Conservation (phyloP, 495 filamentous ascomycete genomes). For the Aspergillus conjunctus region DNA sequence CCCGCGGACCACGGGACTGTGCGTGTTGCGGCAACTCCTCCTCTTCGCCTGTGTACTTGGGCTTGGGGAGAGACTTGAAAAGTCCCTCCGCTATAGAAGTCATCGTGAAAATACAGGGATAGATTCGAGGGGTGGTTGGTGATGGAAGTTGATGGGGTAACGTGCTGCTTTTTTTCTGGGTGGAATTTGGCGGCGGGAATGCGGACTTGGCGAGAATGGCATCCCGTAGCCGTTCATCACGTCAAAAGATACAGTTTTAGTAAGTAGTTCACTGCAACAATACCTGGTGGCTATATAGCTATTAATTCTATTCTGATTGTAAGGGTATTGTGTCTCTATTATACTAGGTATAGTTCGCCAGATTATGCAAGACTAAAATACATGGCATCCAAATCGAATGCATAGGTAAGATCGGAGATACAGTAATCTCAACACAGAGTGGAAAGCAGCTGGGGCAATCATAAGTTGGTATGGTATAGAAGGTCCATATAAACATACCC, state of each 20-base stretch:
- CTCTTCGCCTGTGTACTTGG: slow-evolving; percentile 83
- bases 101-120: slow-evolving; percentile 49
- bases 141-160: slow-evolving; percentile 16
- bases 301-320: neutral
- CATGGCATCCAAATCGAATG: neutral
- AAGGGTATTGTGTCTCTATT: neutral
- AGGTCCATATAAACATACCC: neutral
- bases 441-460: too few relatives aligned
- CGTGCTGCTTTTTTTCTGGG: slow-evolving; percentile 22
- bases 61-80: slow-evolving; percentile 81
- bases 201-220: slow-evolving; percentile 11
- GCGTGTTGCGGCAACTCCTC: slow-evolving; percentile 75
- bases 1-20: slow-evolving; percentile 74
- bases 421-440: neutral
- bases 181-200: slow-evolving; percentile 24
- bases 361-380: neutral
- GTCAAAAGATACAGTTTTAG: neutral
- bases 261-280: too few relatives aligned
- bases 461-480: neutral
- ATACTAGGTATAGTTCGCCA: neutral
- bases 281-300: too few relatives aligned
- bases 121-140: slow-evolving; percentile 18
- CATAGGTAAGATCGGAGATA: neutral
- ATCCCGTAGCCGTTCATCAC: slow-evolving; percentile 15
- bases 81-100: slow-evolving; percentile 74